Conservation (phyloP, 768 basidiomycete species). For the Suillus decipiens region DNA sequence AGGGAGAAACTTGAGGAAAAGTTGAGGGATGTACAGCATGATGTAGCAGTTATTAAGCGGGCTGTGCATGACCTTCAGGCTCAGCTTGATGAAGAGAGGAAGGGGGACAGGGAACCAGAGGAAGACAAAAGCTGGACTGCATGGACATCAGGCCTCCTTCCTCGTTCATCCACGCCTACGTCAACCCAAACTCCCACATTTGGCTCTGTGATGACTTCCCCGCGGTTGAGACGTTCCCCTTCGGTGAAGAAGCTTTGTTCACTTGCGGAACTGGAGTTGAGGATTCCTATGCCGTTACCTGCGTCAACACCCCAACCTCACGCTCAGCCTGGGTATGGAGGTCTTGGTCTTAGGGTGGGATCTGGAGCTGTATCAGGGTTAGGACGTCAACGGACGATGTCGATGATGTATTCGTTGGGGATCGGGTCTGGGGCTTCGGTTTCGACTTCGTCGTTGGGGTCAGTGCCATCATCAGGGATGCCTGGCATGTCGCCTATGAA, state of each 20-base stretch:
- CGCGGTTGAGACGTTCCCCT: constrained; percentile 51
- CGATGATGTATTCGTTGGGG: constrained; percentile 66
- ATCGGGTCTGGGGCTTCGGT: constrained; percentile 44
- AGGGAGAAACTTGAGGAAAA: constrained; percentile 54
- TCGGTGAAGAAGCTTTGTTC: constrained; percentile 36
- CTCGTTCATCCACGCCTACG: constrained; percentile 40
- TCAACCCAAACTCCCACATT: constrained; percentile 54
- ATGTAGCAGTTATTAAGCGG: constrained; percentile 69
- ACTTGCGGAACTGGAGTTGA: constrained; percentile 48
- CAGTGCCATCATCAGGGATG: constrained; percentile 8
- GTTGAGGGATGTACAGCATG: constrained; percentile 73
- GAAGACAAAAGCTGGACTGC: constrained; percentile 35
- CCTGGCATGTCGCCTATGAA: constrained; percentile 2
- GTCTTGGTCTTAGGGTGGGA: constrained; percentile 23
- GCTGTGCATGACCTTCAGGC: constrained; percentile 48
- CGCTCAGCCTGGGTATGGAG: constrained; percentile 14
- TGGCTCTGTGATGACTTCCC: constrained; percentile 69
- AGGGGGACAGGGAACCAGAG: constrained; percentile 3
- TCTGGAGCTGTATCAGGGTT: constrained; percentile 14
- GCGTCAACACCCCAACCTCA: constrained; percentile 7
- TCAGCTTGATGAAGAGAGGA: neutral
- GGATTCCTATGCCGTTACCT: constrained; percentile 57
- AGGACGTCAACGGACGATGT: constrained; percentile 48
- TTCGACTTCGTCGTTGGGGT: neutral
- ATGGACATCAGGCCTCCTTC: constrained; percentile 61